A percentile compares a stretch with the other conserved stretches of the same genome.
These are phyloP conservation scores for Thalassiosira livingstoniorum DNA, from an alignment of 352 stramenopile species.

Conservation along the genomic window DNA sequence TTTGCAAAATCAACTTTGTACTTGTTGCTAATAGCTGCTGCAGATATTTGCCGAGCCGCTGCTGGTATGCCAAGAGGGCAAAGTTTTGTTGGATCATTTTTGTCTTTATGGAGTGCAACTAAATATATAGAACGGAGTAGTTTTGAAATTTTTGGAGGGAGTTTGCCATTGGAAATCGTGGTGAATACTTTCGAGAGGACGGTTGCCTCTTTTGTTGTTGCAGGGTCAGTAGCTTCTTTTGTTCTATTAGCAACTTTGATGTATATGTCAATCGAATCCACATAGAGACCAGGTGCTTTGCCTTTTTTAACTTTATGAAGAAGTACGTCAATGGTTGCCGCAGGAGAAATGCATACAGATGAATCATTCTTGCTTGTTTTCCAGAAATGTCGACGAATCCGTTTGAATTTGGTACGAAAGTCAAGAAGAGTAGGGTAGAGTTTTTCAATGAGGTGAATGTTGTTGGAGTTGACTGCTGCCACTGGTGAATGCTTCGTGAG, in stretches of 20 bases:
- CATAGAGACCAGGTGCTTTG: not conserved
- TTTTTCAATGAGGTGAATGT: too few species aligned
- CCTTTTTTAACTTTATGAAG: too few species aligned
- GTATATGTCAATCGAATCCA: not conserved
- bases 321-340: too few species aligned
- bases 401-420: too few species aligned
- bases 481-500: too few species aligned
- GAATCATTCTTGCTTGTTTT: too few species aligned
- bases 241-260: not conserved
- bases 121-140: not conserved
- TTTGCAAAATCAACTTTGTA: not conserved
- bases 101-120: not conserved
- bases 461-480: too few species aligned
- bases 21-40: not conserved
- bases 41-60: not conserved
- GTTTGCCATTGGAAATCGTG: not conserved
- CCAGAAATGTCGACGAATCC: too few species aligned
- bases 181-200: not conserved
- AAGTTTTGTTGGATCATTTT: not conserved
- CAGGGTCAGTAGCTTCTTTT: not conserved
- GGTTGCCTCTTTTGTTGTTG: not conserved
- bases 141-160: not conserved
- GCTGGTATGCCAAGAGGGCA: not conserved
- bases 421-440: too few species aligned
- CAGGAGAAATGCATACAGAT: too few species aligned